Evolutionary conservation across 331 rosid genomes (phyloP), one percentile per base, ranked within the genome.

Genomic region (Stylosanthes scabra): DNA sequence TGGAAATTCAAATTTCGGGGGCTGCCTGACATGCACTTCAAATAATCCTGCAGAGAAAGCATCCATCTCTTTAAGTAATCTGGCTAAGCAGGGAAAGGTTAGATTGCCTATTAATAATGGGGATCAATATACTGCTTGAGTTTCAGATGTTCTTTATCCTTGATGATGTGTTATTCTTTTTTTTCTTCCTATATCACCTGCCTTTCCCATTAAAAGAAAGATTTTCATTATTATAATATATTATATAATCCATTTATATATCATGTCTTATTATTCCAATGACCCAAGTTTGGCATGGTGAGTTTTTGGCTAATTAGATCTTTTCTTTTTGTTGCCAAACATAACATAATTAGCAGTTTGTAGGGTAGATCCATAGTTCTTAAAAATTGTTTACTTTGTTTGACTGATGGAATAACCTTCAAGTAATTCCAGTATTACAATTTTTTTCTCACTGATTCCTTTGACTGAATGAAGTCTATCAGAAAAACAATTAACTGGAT

Each of bases 11-110:
- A 78, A 74, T 74, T 70, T 73, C 63, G 90, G 83, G 66, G 86
- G 83, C 16, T 71, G 80, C 59, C 7, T 73, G 76, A 75, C 82
- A 49, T 37, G 62, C 61, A 64, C 79, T 80, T 82, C 91, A 76
- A 71, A 78, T 76, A 86, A 72, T 37, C 82, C 80, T 77, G 25
- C 55, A 64, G 93, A 82, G 80, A 89, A 77, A 76, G 79, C 68
- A 75, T 68, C 80, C 16, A 68, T 39, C 76, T 71, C 86, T 52
- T 61, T 72, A 59, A 83, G 55, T 77, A 57, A 78, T 46, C 69
- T 73, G 59, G 50, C 74, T 65, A 80, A 79, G 82, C 86, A 78
- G 75, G 86, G 67, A 78, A 82, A 80, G 88, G 90, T 87, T 73
- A 71, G 85, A 54, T 34, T 72, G 42, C 74, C 28, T 65, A 63